phyloP scores from a whole-genome alignment of 495 filamentous ascomycete species.

The Hypoxylon subgilvum region DNA sequence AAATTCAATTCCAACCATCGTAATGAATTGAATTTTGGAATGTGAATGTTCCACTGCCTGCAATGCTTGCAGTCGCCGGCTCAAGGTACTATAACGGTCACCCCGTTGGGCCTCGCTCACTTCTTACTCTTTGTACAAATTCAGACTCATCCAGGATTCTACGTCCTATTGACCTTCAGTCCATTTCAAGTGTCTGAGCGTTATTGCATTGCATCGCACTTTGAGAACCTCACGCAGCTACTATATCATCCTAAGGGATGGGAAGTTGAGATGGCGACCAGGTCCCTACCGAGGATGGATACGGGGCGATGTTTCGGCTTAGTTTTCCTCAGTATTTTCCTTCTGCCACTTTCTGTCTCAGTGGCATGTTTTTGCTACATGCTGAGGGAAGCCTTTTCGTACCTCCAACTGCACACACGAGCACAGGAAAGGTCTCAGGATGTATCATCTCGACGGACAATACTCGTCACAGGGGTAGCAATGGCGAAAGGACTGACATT shows the following conservation, averaged over 20 bases:
- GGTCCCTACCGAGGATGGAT: slow-evolving; percentile 37
- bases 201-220: no score
- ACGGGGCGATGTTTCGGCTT: slow-evolving; percentile 56
- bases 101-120: no score
- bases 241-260: background rate
- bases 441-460: slow-evolving; percentile 60
- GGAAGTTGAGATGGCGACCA: background rate
- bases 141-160: no score
- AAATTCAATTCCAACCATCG: no score
- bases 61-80: background rate
- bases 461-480: slow-evolving; percentile 75
- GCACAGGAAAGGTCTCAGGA: background rate
- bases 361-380: slow-evolving; percentile 3
- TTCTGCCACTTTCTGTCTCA: slow-evolving; percentile 51
- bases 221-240: no score
- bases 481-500: slow-evolving; percentile 71
- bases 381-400: background rate
- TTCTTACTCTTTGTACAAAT: no score
- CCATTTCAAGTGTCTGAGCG: no score
- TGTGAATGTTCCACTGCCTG: background rate
- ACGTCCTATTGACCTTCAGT: no score
- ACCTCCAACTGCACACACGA: background rate
- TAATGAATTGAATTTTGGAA: no score
- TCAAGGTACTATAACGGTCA: no score
- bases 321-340: slow-evolving; percentile 55